Evolutionary conservation across 2,329 filamentous ascomycete species (phyloP).

Genomic region (Colletotrichum nymphaeae): DNA sequence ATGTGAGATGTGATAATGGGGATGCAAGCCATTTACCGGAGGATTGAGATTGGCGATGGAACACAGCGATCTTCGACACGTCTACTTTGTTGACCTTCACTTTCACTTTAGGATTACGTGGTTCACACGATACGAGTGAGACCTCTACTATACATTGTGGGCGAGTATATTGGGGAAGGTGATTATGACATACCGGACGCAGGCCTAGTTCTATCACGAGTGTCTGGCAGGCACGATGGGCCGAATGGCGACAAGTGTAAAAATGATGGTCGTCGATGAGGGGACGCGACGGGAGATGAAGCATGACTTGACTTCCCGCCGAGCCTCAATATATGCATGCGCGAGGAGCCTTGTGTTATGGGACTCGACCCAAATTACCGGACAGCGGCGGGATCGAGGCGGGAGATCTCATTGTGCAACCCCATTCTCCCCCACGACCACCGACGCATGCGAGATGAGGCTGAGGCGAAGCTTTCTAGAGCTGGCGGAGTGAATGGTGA

Average conservation of each 20-base stretch:
- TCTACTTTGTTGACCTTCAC: background rate
- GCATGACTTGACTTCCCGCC: background rate
- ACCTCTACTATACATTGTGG: background rate
- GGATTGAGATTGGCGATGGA: no score
- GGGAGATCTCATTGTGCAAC: background rate
- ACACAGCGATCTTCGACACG: background rate
- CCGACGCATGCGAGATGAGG: background rate
- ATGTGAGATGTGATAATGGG: background rate
- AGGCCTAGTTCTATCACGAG: accelerated
- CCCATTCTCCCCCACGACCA: background rate
- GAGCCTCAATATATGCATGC: background rate
- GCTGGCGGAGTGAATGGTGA: background rate
- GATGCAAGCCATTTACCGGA: background rate
- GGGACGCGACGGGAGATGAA: background rate
- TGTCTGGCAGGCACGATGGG: background rate
- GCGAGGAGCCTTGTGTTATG: background rate
- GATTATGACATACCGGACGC: background rate
- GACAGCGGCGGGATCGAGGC: background rate
- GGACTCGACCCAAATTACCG: background rate
- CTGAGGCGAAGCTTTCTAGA: no score
- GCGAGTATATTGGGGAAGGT: background rate
- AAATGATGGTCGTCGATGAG: background rate
- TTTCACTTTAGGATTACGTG: background rate
- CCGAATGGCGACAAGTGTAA: background rate
- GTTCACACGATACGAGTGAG: background rate